A percentile compares a stretch with the other conserved stretches of the same genome.
Evolutionary conservation across 73 alveolate species (phyloP).

Genomic region (Diophrys sp.): DNA sequence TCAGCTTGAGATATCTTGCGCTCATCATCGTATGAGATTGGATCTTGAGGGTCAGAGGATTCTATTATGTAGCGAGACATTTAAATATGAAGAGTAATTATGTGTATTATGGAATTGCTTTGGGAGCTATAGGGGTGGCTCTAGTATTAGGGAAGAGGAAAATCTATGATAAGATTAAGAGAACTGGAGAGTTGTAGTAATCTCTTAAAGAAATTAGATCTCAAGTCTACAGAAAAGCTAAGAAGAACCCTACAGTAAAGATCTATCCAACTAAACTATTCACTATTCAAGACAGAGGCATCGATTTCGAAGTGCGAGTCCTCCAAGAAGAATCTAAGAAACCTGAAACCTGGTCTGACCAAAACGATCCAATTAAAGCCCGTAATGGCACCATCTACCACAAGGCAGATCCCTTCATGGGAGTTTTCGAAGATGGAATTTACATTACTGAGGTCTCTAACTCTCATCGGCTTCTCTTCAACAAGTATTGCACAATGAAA

Average conservation of each 20-base stretch:
- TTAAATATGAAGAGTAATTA: too few species aligned
- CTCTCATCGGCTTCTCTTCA: constrained; percentile 26
- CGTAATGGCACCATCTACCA: not conserved
- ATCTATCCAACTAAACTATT: not conserved
- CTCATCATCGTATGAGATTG: too few species aligned
- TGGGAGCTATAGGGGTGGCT: too few species aligned
- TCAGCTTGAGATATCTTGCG: too few species aligned
- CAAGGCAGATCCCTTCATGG: constrained; percentile 33
- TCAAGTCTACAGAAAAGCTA: too few species aligned
- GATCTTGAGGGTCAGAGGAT: too few species aligned
- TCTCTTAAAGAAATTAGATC: too few species aligned
- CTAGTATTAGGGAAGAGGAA: too few species aligned
- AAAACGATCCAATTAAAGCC: not conserved
- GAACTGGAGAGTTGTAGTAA: too few species aligned
- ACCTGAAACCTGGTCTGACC: not conserved
- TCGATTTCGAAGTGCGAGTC: not conserved
- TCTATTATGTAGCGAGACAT: too few species aligned
- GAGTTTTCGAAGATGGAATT: constrained; percentile 40
- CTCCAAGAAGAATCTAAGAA: not conserved
- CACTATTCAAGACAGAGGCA: not conserved
- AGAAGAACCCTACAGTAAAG: not conserved
- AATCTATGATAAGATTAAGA: too few species aligned
- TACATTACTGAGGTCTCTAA: constrained; percentile 28
- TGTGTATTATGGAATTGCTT: too few species aligned
- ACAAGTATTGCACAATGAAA: constrained; percentile 23